Evolutionary conservation across 1,139 yeast genomes (phyloP).

Genomic region (Geotrichum reessii): DNA sequence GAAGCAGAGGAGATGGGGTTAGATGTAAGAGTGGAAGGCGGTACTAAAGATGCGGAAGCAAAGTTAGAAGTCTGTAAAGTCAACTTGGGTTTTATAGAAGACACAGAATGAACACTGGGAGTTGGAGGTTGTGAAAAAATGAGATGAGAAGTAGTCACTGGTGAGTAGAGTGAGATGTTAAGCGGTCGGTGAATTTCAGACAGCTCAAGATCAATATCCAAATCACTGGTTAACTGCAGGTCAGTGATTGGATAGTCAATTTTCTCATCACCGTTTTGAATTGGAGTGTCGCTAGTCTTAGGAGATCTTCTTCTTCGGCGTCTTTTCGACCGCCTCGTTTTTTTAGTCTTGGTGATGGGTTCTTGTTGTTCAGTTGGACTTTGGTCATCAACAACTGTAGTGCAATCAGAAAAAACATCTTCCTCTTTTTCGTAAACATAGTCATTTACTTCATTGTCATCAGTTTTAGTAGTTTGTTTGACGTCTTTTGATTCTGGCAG

Average conservation of each 20-base stretch:
- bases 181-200: neutral
- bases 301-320: constrained; percentile 2
- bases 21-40: neutral
- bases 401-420: neutral
- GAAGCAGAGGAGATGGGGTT: neutral
- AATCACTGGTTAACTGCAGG: neutral
- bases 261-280: neutral
- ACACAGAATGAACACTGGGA: neutral
- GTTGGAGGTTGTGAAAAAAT: neutral
- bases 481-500: neutral
- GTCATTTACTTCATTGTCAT: neutral
- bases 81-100: neutral
- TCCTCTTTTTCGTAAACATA: neutral
- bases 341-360: neutral
- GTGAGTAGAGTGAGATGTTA: neutral
- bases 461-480: neutral
- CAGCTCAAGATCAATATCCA: neutral
- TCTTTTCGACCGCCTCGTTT: neutral
- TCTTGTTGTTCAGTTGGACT: neutral
- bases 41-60: neutral
- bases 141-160: neutral
- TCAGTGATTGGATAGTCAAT: neutral
- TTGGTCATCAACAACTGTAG: neutral
- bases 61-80: neutral
- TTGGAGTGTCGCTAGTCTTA: neutral